Conservation (phyloP, 495 filamentous ascomycete species). For the Penicillium canescens region DNA sequence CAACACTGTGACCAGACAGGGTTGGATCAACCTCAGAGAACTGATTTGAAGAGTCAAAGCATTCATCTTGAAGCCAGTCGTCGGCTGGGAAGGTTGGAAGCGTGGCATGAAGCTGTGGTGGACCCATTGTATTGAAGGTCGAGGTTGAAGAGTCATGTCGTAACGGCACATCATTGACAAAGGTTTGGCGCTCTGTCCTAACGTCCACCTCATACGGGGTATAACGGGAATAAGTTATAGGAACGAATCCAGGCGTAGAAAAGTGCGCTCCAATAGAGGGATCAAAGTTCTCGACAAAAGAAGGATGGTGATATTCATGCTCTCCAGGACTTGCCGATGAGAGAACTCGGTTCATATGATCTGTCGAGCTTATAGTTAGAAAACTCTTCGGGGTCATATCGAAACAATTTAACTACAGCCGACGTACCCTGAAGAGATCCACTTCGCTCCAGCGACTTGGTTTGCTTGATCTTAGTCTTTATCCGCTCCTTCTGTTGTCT, state of each 20-base stretch:
- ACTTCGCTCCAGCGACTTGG: conserved; percentile 86
- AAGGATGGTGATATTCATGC: conserved; percentile 71
- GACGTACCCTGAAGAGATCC: conserved; percentile 42
- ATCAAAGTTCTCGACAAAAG: conserved; percentile 56
- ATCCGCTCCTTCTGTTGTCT: conserved; percentile 88
- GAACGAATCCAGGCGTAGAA: conserved; percentile 37
- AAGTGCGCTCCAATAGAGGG: conserved; percentile 54
- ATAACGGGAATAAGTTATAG: conserved; percentile 42
- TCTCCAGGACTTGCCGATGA: conserved; percentile 69
- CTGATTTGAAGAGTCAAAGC: conserved; percentile 45
- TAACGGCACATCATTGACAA: conserved; percentile 84
- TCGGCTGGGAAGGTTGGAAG: conserved; percentile 68
- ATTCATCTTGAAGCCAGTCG: conserved; percentile 76
- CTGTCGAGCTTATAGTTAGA: neutral
- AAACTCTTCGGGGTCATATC: neutral
- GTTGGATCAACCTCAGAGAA: conserved; percentile 24
- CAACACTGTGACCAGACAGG: conserved; percentile 25
- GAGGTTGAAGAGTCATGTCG: conserved; percentile 80
- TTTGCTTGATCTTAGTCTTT: conserved; percentile 96
- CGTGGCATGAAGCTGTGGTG: conserved; percentile 67
- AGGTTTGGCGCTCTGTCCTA: conserved; percentile 92
- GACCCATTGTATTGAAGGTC: conserved; percentile 82
- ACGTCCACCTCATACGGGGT: conserved; percentile 91
- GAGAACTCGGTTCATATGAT: conserved; percentile 3
- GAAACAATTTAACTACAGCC: neutral